phyloP scores from a whole-genome alignment of 2,329 filamentous ascomycete species.

The Didymella sp. region DNA sequence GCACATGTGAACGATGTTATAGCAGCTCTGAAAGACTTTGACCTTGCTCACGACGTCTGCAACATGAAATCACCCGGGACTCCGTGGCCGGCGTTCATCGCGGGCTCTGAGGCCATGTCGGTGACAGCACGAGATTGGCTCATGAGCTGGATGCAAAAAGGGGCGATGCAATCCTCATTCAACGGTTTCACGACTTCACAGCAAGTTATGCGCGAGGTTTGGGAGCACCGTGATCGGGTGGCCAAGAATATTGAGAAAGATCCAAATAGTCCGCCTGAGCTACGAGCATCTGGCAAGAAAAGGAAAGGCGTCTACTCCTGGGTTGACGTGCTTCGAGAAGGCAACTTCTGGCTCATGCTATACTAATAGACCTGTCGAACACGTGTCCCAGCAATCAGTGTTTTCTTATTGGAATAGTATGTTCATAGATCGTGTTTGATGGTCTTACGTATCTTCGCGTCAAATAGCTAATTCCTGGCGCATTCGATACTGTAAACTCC shows the following conservation, averaged over 20 bases:
- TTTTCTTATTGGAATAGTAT: not conserved
- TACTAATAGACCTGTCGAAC: not conserved
- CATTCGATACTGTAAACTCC: not conserved
- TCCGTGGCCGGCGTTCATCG: conserved; percentile 29
- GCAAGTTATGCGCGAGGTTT: conserved; percentile 24
- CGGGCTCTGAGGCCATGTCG: conserved; percentile 26
- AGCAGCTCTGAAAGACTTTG: conserved; percentile 22
- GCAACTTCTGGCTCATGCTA: conserved; percentile 22
- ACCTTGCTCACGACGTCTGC: conserved; percentile 14
- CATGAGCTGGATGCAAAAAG: conserved; percentile 25
- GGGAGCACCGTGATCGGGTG: conserved; percentile 17
- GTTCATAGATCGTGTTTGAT: not conserved
- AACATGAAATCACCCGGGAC: conserved; percentile 21
- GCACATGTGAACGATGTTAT: conserved; percentile 41
- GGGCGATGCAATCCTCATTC: conserved; percentile 16
- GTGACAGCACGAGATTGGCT: conserved; percentile 20
- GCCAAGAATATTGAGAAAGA: not conserved
- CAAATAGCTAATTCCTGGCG: not conserved
- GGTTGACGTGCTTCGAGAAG: conserved; percentile 19
- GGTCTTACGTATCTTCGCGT: not conserved
- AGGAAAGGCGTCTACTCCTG: conserved; percentile 14
- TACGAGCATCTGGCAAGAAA: not conserved
- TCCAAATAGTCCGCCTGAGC: conserved; percentile 2
- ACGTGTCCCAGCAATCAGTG: too few species aligned
- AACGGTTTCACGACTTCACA: conserved; percentile 16